These are phyloP conservation scores for Dujonia santamariae DNA, from an alignment of 1,139 yeast genomes.

Conservation along the genomic window DNA sequence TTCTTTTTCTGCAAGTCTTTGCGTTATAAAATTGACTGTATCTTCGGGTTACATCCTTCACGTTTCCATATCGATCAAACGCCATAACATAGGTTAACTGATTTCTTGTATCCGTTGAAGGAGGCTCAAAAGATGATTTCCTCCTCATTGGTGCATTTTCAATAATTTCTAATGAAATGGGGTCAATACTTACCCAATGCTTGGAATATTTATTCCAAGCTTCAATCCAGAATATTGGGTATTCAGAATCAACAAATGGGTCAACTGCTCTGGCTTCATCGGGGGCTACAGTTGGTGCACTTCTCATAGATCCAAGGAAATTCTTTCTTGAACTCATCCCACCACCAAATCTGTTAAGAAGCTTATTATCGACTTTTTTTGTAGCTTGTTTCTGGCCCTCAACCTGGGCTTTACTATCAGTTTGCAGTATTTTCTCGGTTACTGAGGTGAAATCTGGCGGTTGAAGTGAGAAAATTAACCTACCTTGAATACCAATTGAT, in stretches of 20 bases:
- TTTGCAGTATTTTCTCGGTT: constrained; percentile 11
- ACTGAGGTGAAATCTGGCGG: constrained; percentile 76
- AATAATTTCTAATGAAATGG: constrained; percentile 59
- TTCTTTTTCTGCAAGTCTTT: constrained; percentile 68
- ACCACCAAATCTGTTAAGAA: constrained; percentile 3
- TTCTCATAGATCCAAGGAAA: constrained; percentile 10
- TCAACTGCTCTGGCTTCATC: not conserved
- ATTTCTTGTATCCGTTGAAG: constrained; percentile 56
- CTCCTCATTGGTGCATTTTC: constrained; percentile 61
- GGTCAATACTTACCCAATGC: constrained; percentile 86
- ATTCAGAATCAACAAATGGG: constrained; percentile 31
- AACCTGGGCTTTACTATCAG: not conserved
- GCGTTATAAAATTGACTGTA: constrained; percentile 73
- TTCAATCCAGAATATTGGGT: constrained; percentile 90
- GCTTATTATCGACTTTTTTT: constrained; percentile 6
- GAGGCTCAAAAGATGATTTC: constrained; percentile 74
- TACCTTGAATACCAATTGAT: constrained; percentile 65
- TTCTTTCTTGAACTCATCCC: constrained; percentile 6
- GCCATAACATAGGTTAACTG: constrained; percentile 74
- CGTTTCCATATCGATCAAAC: constrained; percentile 61
- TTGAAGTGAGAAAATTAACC: constrained; percentile 80
- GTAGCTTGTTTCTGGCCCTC: constrained; percentile 7
- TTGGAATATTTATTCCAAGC: constrained; percentile 78
- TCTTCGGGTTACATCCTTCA: constrained; percentile 81
- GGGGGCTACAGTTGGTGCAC: not conserved